Base-by-base conservation (phyloP, 768 basidiomycete species). In the Russula emetica region DNA sequence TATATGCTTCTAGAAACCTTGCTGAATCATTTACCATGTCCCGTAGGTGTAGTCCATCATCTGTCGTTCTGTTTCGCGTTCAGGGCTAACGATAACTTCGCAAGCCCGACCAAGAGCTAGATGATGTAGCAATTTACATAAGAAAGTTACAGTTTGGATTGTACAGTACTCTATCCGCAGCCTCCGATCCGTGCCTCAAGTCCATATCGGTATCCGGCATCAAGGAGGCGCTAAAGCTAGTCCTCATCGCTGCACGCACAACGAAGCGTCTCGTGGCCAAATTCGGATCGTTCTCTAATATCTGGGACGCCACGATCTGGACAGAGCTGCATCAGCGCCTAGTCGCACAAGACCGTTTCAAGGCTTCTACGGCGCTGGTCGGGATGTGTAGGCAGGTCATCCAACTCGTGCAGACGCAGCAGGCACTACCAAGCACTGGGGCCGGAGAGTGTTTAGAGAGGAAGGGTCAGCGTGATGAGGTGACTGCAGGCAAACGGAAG, bases 151-250 rank as follows among this genome's bases (percentile, higher is more conserved):
- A 81, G 45, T 69, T 78, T 55, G 74, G 75, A 4, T 71, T 92
- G 55, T 76, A 84, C 36, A 77, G 78, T 22, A 71, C 82, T 52
- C 73, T 85, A 34, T 74, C 77, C 1, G 73, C 74, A 16, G 81
- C 85, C 7, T 82, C 84, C 66, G 76, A 79, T 5, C 79, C 82
- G 30, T 75, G 71, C 76, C 11, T 72, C 87, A 49, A n/a, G 55
- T 85, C 83, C 18, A 78, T 86, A 1, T 72, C 83, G 1, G 89
- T 86, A 2, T 72, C 83, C 1, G 89, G 92, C 66, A 70, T 88
- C 70, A 96, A 92, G 74, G 88, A 90, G n/a, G 72, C 93, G 22
- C 73, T 93, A 61, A 94, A 91, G 74, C 74, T 90, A 57, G 86
- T 78, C 0, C 75, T 91, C 30, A 70, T 80, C 22, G 83, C 83